Percentiles rank a stretch among this genome's conserved stretches.
Conservation (phyloP, 331 rosid genomes). For the Rosa hybrid region DNA sequence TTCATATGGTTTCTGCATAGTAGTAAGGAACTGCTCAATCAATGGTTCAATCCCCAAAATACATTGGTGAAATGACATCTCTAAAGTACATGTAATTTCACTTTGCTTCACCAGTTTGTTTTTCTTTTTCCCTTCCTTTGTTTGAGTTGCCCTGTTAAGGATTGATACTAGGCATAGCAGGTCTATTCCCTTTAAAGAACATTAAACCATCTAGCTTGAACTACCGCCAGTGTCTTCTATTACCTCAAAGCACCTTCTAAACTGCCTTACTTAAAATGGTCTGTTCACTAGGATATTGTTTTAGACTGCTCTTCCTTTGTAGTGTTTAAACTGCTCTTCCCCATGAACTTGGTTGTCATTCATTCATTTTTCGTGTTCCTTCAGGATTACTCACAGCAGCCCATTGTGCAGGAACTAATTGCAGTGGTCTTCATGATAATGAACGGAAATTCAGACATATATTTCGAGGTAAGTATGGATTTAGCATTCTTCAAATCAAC, state of each 20-base stretch:
- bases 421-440: no score
- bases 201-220: neutral
- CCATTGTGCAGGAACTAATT: no score
- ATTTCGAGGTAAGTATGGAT: no score
- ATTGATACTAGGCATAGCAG: neutral
- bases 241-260: neutral
- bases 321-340: no score
- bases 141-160: neutral
- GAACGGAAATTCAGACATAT: no score
- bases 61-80: slow-evolving; percentile 14
- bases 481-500: no score
- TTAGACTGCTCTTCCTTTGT: no score
- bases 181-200: neutral
- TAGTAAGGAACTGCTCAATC: slow-evolving; percentile 27
- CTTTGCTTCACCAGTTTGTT: neutral
- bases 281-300: no score
- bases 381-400: no score
- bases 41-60: neutral
- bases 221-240: neutral
- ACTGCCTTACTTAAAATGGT: no score
- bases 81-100: slow-evolving; percentile 1
- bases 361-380: no score
- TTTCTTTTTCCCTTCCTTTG: neutral
- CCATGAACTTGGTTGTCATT: no score
- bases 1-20: slow-evolving; percentile 10